Evolutionary conservation across 106 monocot species (phyloP).

Genomic region (Allium fistulosum): DNA sequence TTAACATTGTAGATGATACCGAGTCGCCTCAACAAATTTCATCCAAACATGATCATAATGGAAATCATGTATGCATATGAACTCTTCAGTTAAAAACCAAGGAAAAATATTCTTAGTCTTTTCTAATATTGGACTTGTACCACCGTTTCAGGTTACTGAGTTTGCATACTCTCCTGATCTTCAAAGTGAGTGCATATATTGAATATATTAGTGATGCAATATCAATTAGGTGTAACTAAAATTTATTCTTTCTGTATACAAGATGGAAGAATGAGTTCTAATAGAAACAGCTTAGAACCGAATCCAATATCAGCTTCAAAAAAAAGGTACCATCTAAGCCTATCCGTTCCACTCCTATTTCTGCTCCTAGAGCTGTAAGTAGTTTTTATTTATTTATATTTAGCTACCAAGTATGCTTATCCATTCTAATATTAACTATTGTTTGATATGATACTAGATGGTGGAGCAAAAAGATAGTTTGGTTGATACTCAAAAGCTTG

Average conservation of each 20-base stretch:
- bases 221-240: not conserved
- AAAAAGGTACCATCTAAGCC: constrained; percentile 28
- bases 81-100: not conserved
- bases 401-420: not conserved
- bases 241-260: not conserved
- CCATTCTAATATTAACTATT: not conserved
- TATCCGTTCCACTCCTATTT: constrained; percentile 3
- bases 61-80: constrained; percentile 19
- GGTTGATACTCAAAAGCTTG: constrained; percentile 23
- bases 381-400: not conserved
- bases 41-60: constrained; percentile 23
- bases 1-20: constrained; percentile 36
- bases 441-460: constrained; percentile 3
- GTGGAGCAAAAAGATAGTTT: constrained; percentile 37
- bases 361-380: constrained; percentile 29
- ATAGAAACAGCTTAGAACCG: constrained; percentile 14
- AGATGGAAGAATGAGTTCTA: constrained; percentile 27
- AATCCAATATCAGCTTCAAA: constrained; percentile 17
- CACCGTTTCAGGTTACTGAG: constrained; percentile 31
- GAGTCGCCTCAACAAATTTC: constrained; percentile 35
- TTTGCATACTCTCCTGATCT: constrained; percentile 42
- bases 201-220: not conserved
- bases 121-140: too few relatives aligned
- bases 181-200: constrained; percentile 10
- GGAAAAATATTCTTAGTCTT: not conserved